Conservation (phyloP, 148 eudicot species). For the Oxyria digyna region DNA sequence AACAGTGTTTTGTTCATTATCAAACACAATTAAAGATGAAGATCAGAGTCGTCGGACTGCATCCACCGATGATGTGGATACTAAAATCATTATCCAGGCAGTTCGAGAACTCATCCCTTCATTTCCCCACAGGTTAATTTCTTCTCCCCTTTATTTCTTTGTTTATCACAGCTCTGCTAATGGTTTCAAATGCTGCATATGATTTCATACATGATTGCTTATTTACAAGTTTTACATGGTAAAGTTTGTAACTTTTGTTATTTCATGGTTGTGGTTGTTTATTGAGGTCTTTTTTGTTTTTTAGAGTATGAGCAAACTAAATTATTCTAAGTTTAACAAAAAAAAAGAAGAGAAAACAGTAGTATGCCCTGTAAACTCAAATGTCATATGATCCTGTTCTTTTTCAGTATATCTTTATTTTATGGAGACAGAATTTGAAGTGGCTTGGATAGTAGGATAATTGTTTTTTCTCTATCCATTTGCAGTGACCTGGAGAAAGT, state of each 20-base stretch:
- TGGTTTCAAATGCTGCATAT: not conserved
- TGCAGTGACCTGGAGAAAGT: conserved; percentile 26
- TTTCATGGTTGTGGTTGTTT: not conserved
- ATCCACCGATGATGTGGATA: not conserved
- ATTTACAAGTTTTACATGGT: not conserved
- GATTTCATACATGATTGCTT: not conserved
- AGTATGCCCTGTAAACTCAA: not conserved
- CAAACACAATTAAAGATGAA: not conserved
- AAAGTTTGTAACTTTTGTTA: not conserved
- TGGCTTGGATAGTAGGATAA: too few relatives aligned
- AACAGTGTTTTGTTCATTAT: not conserved
- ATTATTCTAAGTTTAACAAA: not conserved
- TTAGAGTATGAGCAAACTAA: not conserved
- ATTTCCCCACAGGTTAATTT: not conserved
- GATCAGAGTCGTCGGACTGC: not conserved
- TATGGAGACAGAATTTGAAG: too few relatives aligned
- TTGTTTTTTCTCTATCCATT: not conserved
- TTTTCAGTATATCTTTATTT: too few relatives aligned
- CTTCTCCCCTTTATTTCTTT: not conserved
- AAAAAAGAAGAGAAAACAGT: not conserved
- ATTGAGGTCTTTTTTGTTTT: not conserved
- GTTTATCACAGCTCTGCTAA: not conserved
- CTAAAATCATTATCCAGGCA: not conserved
- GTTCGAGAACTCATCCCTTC: conserved; percentile 8
- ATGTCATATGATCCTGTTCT: not conserved